Conservation (phyloP, 1,139 yeast species). For the Debaryomyces subglobosus region DNA sequence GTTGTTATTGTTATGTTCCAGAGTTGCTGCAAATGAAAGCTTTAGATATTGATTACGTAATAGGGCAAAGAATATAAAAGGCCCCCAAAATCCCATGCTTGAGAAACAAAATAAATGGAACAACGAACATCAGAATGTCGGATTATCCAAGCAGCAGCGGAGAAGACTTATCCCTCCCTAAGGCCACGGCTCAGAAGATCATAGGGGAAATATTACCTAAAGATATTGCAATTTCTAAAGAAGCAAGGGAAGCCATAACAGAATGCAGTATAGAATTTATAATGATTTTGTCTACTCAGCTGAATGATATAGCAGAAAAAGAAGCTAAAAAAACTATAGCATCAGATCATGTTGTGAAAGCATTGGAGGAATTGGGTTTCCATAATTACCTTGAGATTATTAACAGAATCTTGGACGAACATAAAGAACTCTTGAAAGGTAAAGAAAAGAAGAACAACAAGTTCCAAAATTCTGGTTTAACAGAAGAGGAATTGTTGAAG, state of each 20-base stretch:
- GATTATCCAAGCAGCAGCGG: constrained; percentile 40
- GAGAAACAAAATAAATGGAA: background rate
- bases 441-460: constrained; percentile 91
- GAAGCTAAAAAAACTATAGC: constrained; percentile 97
- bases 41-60: constrained; percentile 7
- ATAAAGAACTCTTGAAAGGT: constrained; percentile 84
- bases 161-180: constrained; percentile 52
- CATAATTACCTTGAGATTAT: constrained; percentile 81
- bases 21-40: constrained; percentile 3
- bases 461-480: constrained; percentile 87
- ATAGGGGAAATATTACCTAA: constrained; percentile 86
- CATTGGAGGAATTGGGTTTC: constrained; percentile 86
- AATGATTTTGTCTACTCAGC: constrained; percentile 90
- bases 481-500: constrained; percentile 87
- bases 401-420: constrained; percentile 80
- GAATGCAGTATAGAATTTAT: constrained; percentile 96
- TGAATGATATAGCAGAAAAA: constrained; percentile 94
- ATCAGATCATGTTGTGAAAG: constrained; percentile 92
- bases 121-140: constrained; percentile 27
- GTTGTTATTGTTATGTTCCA: background rate
- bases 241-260: constrained; percentile 92
- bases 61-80: constrained; percentile 5
- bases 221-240: constrained; percentile 86
- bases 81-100: constrained; percentile 6
- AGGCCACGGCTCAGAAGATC: constrained; percentile 94